These are phyloP conservation scores for Chalciporus sp. DNA, from an alignment of 1,284 basidiomycete species.

Conservation along the genomic window DNA sequence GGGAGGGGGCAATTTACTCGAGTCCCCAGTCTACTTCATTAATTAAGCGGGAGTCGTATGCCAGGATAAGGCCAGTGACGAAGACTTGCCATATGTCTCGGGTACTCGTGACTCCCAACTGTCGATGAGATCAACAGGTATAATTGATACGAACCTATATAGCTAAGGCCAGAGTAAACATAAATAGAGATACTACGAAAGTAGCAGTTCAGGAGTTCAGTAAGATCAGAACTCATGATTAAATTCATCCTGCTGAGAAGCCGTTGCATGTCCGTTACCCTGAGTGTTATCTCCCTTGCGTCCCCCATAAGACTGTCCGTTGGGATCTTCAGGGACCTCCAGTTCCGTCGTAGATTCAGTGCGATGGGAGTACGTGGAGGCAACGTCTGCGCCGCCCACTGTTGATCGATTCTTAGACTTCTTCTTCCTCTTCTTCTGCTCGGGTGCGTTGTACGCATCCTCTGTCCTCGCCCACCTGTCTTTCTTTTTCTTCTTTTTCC, in stretches of 20 bases:
- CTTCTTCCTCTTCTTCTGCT: constrained; percentile 50
- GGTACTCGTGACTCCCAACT: too few relatives aligned
- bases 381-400: constrained; percentile 41
- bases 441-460: constrained; percentile 68
- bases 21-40: too few relatives aligned
- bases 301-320: constrained; percentile 63
- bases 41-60: too few relatives aligned
- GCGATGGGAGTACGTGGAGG: constrained; percentile 44
- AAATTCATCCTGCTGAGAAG: constrained; percentile 40
- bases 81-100: too few relatives aligned
- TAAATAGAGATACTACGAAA: constrained; percentile 14
- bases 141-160: background rate
- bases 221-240: constrained; percentile 48
- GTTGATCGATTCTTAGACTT: constrained; percentile 57
- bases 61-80: too few relatives aligned
- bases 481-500: constrained; percentile 75
- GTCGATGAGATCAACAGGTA: too few relatives aligned
- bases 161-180: background rate
- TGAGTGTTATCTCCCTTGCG: constrained; percentile 16
- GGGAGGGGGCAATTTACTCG: too few relatives aligned
- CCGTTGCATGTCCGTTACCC: constrained; percentile 19
- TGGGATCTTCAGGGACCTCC: constrained; percentile 63
- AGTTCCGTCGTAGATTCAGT: constrained; percentile 51
- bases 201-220: constrained; percentile 1
- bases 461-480: constrained; percentile 83